phyloP scores from a whole-genome alignment of 345 rosid genomes.

The Linum usitatissimum region DNA sequence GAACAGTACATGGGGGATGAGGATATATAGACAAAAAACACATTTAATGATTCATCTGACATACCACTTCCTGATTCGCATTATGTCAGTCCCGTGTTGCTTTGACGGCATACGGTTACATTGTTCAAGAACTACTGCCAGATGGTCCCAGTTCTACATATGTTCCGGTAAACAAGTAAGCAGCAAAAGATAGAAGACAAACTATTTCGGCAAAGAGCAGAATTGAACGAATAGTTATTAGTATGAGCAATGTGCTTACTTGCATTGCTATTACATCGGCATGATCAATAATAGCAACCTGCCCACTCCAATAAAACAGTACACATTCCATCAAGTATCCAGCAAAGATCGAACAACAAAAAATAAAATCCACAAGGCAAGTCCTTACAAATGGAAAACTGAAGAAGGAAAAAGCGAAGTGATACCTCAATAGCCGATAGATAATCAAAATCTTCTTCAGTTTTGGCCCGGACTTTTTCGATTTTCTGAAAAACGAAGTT shows the following conservation, averaged over 20 bases:
- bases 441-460: constrained; percentile 69
- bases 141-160: constrained; percentile 71
- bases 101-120: constrained; percentile 60
- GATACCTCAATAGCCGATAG: constrained; percentile 90
- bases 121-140: constrained; percentile 48
- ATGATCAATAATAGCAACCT: constrained; percentile 89
- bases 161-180: constrained; percentile 9
- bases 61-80: constrained; percentile 81
- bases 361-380: background rate
- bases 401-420: background rate
- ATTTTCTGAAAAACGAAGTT: constrained; percentile 46
- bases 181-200: background rate
- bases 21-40: background rate
- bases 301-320: constrained; percentile 16
- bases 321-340: constrained; percentile 4
- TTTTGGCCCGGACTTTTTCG: constrained; percentile 43
- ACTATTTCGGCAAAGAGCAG: background rate
- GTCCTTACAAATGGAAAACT: background rate
- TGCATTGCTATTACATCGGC: constrained; percentile 90
- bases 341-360: constrained; percentile 7
- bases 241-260: constrained; percentile 32
- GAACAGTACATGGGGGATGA: background rate
- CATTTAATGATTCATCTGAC: background rate
- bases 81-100: constrained; percentile 76
- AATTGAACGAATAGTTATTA: constrained; percentile 5